Evolutionary conservation across 1,139 yeast genomes (phyloP), one percentile per base, ranked within the genome.

Genomic region (Yamadazyma atmosphaerica): DNA sequence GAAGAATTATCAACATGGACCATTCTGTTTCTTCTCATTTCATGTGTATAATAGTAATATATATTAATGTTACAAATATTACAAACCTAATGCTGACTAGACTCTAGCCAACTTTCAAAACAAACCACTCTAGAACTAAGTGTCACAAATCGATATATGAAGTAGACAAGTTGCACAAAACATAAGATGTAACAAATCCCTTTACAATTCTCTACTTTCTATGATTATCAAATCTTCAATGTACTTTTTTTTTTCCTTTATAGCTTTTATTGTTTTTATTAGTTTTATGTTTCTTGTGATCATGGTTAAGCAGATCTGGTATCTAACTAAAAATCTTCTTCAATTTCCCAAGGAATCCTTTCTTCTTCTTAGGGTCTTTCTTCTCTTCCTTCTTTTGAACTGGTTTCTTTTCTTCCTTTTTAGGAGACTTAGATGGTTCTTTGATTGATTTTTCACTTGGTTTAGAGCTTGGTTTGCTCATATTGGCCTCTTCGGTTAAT

Each of bases 281-380:
- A n/a, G n/a, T n/a, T n/a, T n/a, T n/a, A n/a, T n/a, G n/a, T n/a
- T n/a, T n/a, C n/a, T n/a, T n/a, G n/a, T n/a, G n/a, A n/a, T n/a
- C n/a, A n/a, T n/a, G n/a, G n/a, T n/a, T n/a, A n/a, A n/a, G n/a
- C n/a, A n/a, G n/a, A n/a, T 9, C 16, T 14, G 31, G 31, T 28
- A 28, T 32, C 40, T 55, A 68, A 42, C 53, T 58, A 49, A 73
- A 65, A 28, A 70, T 50, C 52, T 68, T 74, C 61, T 73, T 75
- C 45, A 75, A 53, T 51, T 71, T 74, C 35, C 77, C 61, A 35
- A 74, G 58, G 38, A 72, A 61, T 15, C 77, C 58, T 58, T 69
- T 73, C 64, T 72, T 71, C 56, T 69, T 65, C 62, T 70, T 69
- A 54, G 65, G 62, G 43, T 60, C 59, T 39, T 59, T 56, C 36